Evolutionary conservation across 805 yeast species (phyloP), one percentile per base, ranked within the genome.

Genomic region (Pichia cephalocereana): DNA sequence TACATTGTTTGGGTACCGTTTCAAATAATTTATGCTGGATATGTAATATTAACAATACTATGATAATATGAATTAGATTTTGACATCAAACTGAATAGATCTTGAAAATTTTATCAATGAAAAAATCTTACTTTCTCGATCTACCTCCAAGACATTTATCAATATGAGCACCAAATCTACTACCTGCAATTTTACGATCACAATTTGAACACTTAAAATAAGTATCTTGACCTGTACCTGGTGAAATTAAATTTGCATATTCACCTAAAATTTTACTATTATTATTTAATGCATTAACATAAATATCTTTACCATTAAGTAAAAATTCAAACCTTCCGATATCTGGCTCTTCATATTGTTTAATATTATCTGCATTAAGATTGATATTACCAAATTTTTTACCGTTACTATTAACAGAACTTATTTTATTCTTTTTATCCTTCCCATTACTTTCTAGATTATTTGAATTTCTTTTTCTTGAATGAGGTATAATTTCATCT

Each of bases 111-210:
- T 4, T 19, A 19, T 19, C 23, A 19, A 19, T 19, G 23, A 4
- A 19, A 19, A 19, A 19, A 19, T 19, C 2, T 19, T 12, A 30
- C 32, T 30, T 30, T 26, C 81, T 67, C 27, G 71, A 70, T 49
- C 86, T 75, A 12, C 96, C 85, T 41, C 87, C 86, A 26, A 89
- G 65, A 62, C 99, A 91, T 57, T 96, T 80, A 61, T 89, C 95
- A 31, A 91, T 74, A 66, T 91, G 99, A 40, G 86, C 89, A 2
- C 98, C 97, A 71, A 87, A 90, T 50, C 99, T 70, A 38, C 86
- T 83, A 1, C 96, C 96, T 0, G 96, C 91, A 8, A 91, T 83
- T 58, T 83, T 87, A 48, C 99, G 72, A 18, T 79, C 81, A 65
- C 99, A 91, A 55, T 85, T 83, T 6, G 75, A 73, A 66, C 99